Percentiles rank a stretch among this genome's conserved stretches.
Evolutionary conservation across 1,284 basidiomycete species (phyloP).

Genomic region (Microbotryomycetes sp.): DNA sequence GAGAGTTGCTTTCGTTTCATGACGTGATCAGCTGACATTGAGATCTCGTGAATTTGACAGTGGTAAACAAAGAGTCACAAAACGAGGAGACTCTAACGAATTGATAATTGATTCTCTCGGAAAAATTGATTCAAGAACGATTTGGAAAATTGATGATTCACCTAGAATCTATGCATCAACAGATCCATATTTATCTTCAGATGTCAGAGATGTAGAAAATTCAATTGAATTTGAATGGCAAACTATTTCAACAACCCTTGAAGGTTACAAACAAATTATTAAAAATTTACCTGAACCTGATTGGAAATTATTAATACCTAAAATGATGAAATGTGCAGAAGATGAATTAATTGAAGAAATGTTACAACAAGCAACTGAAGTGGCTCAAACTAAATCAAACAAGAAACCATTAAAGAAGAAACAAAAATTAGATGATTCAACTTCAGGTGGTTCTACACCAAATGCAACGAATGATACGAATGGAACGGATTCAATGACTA

Average conservation of each 20-base stretch:
- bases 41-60: neutral
- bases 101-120: constrained; percentile 24
- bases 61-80: constrained; percentile 27
- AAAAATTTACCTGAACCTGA: constrained; percentile 13
- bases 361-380: neutral
- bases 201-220: constrained; percentile 8
- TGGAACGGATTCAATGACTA: neutral
- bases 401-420: neutral
- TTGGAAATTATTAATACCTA: neutral
- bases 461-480: neutral
- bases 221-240: neutral
- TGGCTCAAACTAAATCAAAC: neutral
- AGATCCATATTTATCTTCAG: constrained; percentile 1
- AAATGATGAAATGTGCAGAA: neutral
- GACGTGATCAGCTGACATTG: neutral
- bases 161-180: constrained; percentile 21
- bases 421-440: neutral
- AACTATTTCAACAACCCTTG: constrained; percentile 1
- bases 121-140: neutral
- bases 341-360: constrained; percentile 1
- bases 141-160: constrained; percentile 25
- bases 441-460: too few relatives aligned
- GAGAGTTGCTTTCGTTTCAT: neutral
- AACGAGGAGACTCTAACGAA: constrained; percentile 20
- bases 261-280: constrained; percentile 17